phyloP scores from a whole-genome alignment of 2,329 filamentous ascomycete genomes.

The Penicillium sp. region DNA sequence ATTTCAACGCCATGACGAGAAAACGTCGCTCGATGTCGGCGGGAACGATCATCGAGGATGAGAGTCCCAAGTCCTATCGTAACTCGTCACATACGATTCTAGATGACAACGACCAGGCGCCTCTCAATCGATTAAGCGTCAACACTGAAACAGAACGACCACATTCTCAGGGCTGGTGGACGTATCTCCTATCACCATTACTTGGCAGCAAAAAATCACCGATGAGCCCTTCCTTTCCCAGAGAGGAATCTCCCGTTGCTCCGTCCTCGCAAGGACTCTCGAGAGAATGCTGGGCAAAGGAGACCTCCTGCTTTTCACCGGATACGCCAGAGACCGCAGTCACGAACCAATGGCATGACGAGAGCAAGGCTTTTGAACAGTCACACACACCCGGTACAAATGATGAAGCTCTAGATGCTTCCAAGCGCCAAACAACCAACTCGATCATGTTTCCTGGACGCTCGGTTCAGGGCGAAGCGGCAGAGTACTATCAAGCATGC shows the following conservation, averaged over 20 bases:
- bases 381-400: slow-evolving; percentile 8
- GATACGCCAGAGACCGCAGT: slow-evolving; percentile 26
- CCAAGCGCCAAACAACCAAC: slow-evolving; percentile 11
- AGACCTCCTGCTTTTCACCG: slow-evolving; percentile 27
- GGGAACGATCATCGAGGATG: slow-evolving; percentile 37
- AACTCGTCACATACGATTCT: neutral
- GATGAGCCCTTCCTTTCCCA: slow-evolving; percentile 22
- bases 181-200: slow-evolving; percentile 43
- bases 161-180: slow-evolving; percentile 48
- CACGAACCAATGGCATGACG: slow-evolving; percentile 9
- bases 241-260: neutral
- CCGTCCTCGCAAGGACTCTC: slow-evolving; percentile 1
- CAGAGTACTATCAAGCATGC: slow-evolving; percentile 44
- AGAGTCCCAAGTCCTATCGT: slow-evolving; percentile 12
- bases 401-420: neutral
- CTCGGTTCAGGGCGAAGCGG: slow-evolving; percentile 31
- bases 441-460: slow-evolving; percentile 25
- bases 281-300: slow-evolving; percentile 13
- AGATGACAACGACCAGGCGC: slow-evolving; percentile 24
- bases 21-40: slow-evolving; percentile 32
- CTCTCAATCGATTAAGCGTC: slow-evolving; percentile 30
- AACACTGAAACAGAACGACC: slow-evolving; percentile 36
- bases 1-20: slow-evolving; percentile 17
- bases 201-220: slow-evolving; percentile 32
- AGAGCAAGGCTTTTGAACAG: slow-evolving; percentile 11